These are phyloP conservation scores for Hirsutella rhossiliensis DNA, from an alignment of 2,329 filamentous ascomycete genomes.

Conservation along the genomic window DNA sequence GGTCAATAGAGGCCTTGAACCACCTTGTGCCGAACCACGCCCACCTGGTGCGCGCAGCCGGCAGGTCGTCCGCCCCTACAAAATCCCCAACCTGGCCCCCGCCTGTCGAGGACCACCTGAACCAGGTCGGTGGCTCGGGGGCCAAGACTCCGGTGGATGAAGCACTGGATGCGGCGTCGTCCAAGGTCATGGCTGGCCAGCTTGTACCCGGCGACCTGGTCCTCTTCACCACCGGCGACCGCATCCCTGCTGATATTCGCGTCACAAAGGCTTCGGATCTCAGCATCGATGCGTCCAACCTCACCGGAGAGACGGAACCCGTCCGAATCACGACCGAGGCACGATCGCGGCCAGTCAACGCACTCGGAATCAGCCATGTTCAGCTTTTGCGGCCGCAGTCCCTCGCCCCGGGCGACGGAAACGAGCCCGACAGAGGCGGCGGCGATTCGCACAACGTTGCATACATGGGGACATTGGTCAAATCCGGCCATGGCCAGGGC, in stretches of 20 bases:
- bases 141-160: conserved; percentile 49
- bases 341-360: conserved; percentile 17
- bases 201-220: conserved; percentile 89
- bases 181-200: conserved; percentile 75
- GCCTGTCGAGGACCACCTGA: conserved; percentile 27
- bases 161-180: conserved; percentile 59
- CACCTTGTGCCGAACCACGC: conserved; percentile 91
- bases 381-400: conserved; percentile 29
- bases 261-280: conserved; percentile 85
- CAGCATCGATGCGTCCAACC: conserved; percentile 90
- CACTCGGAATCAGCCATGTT: conserved; percentile 15
- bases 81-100: conserved; percentile 37
- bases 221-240: conserved; percentile 87
- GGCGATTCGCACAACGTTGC: conserved; percentile 83
- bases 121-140: conserved; percentile 29
- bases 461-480: conserved; percentile 95
- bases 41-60: conserved; percentile 67
- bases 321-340: conserved; percentile 65
- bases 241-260: conserved; percentile 89
- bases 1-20: conserved; percentile 89
- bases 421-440: conserved; percentile 47
- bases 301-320: conserved; percentile 94
- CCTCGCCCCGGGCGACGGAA: conserved; percentile 31
- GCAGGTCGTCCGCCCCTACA: conserved; percentile 17
- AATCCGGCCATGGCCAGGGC: conserved; percentile 88